phyloP scores from a whole-genome alignment of 257 asterid genomes.

The Hygrophila difformis region DNA sequence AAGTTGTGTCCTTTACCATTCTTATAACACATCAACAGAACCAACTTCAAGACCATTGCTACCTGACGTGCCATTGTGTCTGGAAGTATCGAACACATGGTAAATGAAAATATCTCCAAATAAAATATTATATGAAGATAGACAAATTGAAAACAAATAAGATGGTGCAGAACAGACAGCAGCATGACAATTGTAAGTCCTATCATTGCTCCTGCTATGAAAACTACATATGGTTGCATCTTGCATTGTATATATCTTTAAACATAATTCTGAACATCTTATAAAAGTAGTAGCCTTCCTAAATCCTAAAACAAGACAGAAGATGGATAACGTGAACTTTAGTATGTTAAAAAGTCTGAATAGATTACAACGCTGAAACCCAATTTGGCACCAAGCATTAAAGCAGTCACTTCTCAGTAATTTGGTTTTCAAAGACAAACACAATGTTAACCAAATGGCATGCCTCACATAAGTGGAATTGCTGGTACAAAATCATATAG shows the following conservation, averaged over 20 bases:
- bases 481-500: not conserved
- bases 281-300: too few species aligned
- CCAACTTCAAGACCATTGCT: conserved; percentile 69
- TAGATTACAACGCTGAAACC: too few species aligned
- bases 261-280: too few species aligned
- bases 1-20: conserved; percentile 70
- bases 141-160: conserved; percentile 3
- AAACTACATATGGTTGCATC: not conserved
- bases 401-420: not conserved
- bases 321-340: too few species aligned
- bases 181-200: not conserved
- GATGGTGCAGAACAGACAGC: not conserved
- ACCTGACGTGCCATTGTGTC: conserved; percentile 77
- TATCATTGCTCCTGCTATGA: not conserved
- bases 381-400: too few species aligned
- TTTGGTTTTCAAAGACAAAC: not conserved
- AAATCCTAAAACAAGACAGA: too few species aligned
- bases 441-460: too few species aligned
- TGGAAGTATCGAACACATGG: conserved; percentile 21
- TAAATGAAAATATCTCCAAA: conserved; percentile 1
- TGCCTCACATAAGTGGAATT: not conserved
- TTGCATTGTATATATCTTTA: not conserved
- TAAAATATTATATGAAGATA: not conserved
- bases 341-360: too few species aligned
- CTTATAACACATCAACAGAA: conserved; percentile 56